These are phyloP conservation scores for Telopea speciosissima DNA, from an alignment of 177 flowering plant species.

Conservation along the genomic window DNA sequence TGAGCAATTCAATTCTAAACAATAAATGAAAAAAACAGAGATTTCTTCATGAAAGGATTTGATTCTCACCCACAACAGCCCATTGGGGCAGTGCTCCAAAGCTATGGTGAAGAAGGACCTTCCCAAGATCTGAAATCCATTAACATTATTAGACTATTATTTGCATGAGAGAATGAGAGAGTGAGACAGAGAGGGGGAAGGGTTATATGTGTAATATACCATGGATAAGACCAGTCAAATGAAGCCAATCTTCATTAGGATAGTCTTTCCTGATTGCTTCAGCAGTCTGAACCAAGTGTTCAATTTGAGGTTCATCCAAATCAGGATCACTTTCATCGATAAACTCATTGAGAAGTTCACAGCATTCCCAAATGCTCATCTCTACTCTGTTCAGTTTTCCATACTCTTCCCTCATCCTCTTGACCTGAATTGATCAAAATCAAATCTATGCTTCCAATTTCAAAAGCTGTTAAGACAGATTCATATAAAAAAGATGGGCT, in stretches of 20 bases:
- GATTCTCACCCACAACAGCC: constrained; percentile 65
- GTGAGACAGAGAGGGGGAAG: background rate
- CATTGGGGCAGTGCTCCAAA: constrained; percentile 73
- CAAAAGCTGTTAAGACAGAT: background rate
- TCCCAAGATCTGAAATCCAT: constrained; percentile 49
- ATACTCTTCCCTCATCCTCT: constrained; percentile 61
- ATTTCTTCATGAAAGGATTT: background rate
- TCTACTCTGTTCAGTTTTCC: constrained; percentile 43
- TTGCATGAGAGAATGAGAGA: too few species aligned
- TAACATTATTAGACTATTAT: too few species aligned
- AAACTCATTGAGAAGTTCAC: constrained; percentile 62
- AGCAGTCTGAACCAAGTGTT: constrained; percentile 67
- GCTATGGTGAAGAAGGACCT: constrained; percentile 51
- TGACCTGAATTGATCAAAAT: constrained; percentile 33
- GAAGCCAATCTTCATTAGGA: constrained; percentile 73
- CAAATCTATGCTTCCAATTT: background rate
- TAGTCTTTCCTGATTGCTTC: constrained; percentile 67
- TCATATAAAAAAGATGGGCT: constrained; percentile 12
- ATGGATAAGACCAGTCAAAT: constrained; percentile 70
- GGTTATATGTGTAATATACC: constrained; percentile 26
- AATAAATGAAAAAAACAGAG: too few species aligned
- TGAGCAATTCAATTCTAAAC: background rate
- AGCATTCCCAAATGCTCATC: constrained; percentile 87
- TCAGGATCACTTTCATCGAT: constrained; percentile 81
- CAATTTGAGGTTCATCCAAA: constrained; percentile 76